phyloP scores from a whole-genome alignment of 2,329 filamentous ascomycete species.

The Eutypella sp. region DNA sequence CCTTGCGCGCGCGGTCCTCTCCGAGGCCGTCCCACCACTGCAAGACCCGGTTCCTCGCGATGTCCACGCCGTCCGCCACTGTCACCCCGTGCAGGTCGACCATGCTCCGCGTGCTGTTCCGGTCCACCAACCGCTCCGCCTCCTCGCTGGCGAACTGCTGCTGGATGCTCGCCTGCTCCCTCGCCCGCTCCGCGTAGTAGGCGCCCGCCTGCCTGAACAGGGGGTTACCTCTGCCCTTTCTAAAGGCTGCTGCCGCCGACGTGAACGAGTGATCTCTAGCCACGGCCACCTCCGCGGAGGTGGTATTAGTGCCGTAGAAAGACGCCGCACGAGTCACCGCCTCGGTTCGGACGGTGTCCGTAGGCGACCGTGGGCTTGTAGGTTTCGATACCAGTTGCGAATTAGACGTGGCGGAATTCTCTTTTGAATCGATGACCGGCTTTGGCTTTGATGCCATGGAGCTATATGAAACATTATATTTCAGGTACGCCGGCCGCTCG shows the following conservation, averaged over 20 bases:
- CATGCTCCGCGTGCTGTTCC: constrained; percentile 54
- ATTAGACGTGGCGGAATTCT: neutral
- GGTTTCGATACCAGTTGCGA: constrained; percentile 2
- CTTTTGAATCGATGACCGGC: neutral
- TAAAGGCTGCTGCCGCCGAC: constrained; percentile 37
- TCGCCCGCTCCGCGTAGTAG: constrained; percentile 68
- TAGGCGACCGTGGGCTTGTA: constrained; percentile 2
- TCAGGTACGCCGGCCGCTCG: constrained; percentile 32
- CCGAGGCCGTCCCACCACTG: constrained; percentile 74
- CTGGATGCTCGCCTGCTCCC: constrained; percentile 55
- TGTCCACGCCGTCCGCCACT: constrained; percentile 75
- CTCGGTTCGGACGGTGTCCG: constrained; percentile 1
- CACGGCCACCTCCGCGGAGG: constrained; percentile 12
- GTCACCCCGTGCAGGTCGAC: constrained; percentile 82
- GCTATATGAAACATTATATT: constrained; percentile 24
- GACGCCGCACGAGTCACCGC: constrained; percentile 2
- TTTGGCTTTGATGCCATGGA: constrained; percentile 1
- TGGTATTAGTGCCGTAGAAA: constrained; percentile 12
- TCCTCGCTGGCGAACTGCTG: constrained; percentile 57
- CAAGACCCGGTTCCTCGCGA: constrained; percentile 62
- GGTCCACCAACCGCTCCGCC: constrained; percentile 65
- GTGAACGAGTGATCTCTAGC: constrained; percentile 23
- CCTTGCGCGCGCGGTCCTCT: constrained; percentile 50
- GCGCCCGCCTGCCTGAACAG: constrained; percentile 71
- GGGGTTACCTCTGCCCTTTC: constrained; percentile 59